phyloP scores from a whole-genome alignment of 78 protist species.

The Anaeramoeba flamelloides region DNA sequence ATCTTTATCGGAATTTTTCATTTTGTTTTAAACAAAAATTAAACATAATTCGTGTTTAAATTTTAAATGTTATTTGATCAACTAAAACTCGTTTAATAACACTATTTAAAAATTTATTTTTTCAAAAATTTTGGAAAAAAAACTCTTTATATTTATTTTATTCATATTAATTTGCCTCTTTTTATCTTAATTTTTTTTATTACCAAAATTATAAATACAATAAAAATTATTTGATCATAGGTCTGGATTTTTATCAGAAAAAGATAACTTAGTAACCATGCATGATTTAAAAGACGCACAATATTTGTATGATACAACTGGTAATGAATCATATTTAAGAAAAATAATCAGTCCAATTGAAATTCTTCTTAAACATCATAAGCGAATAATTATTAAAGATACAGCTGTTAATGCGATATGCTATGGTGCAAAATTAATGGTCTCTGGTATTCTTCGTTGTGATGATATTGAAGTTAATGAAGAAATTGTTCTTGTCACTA shows the following conservation, averaged over 20 bases:
- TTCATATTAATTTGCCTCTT: no score
- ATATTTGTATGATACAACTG: conserved; percentile 56
- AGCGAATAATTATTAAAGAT: conserved; percentile 96
- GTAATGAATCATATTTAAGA: conserved; percentile 33
- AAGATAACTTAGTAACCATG: conserved; percentile 79
- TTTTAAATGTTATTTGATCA: no score
- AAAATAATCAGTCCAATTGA: conserved; percentile 91
- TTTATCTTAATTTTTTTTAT: no score
- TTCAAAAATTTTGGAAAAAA: conserved; percentile 25
- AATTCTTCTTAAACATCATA: conserved; percentile 60
- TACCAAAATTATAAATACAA: no score
- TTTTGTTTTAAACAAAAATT: no score
- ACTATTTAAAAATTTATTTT: no score
- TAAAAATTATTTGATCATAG: conserved; percentile 46
- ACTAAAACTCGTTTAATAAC: no score
- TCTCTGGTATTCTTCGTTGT: conserved; percentile 94
- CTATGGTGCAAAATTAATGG: conserved; percentile 94
- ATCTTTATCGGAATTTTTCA: no score
- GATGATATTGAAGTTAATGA: conserved; percentile 80
- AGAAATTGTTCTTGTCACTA: conserved; percentile 90
- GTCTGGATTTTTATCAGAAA: conserved; percentile 72
- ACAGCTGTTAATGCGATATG: conserved; percentile 96
- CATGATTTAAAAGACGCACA: conserved; percentile 97
- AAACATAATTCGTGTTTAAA: no score
- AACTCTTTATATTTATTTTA: no score